phyloP scores from a whole-genome alignment of 345 rosid species.

The Kandelia obovata region DNA sequence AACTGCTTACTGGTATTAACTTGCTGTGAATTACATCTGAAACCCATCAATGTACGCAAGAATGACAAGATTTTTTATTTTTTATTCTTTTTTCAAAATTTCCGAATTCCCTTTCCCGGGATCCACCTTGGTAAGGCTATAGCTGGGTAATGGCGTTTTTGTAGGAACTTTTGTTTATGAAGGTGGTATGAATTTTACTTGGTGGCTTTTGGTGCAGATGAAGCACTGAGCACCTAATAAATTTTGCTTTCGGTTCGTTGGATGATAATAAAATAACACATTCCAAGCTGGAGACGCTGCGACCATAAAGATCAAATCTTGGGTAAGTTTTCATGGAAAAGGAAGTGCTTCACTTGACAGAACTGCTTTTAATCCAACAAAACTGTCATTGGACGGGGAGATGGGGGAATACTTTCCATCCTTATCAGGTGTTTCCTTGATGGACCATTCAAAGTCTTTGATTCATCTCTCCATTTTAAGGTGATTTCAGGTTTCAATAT shows the following conservation, averaged over 20 bases:
- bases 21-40: too few species aligned
- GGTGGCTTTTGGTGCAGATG: slow-evolving; percentile 29
- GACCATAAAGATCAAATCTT: slow-evolving; percentile 42
- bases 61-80: too few species aligned
- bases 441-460: slow-evolving; percentile 53
- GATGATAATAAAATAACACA: slow-evolving; percentile 38
- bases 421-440: slow-evolving; percentile 63
- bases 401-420: slow-evolving; percentile 63
- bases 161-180: not conserved
- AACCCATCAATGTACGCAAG: too few species aligned
- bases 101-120: too few species aligned
- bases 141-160: too few species aligned
- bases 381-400: slow-evolving; percentile 53
- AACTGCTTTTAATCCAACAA: slow-evolving; percentile 47
- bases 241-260: slow-evolving; percentile 78
- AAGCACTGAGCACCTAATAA: slow-evolving; percentile 30
- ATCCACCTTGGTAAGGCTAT: too few species aligned
- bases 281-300: slow-evolving; percentile 67
- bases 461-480: slow-evolving; percentile 74
- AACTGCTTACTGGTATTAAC: too few species aligned
- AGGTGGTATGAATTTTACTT: not conserved
- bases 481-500: slow-evolving; percentile 51
- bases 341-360: slow-evolving; percentile 41
- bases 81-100: too few species aligned
- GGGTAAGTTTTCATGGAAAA: slow-evolving; percentile 42